These are phyloP conservation scores for Malus orientalis DNA, from an alignment of 306 rosid genomes.

Conservation along the genomic window DNA sequence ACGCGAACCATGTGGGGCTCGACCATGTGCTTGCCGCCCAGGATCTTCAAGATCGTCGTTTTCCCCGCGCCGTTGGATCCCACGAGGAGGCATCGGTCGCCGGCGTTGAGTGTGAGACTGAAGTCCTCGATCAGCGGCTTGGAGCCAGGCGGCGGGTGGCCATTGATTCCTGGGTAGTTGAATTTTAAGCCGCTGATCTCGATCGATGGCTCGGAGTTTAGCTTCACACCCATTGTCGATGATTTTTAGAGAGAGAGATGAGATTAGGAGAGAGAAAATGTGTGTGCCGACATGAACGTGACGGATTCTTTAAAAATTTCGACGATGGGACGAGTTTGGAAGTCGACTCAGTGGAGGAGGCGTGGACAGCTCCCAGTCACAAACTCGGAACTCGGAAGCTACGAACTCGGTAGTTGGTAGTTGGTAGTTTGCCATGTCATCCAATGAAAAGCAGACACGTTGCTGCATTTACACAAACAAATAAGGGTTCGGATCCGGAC, in stretches of 20 bases:
- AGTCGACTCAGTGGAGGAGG: background rate
- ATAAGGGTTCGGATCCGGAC: too few species aligned
- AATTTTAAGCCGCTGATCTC: constrained; percentile 57
- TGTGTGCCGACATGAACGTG: background rate
- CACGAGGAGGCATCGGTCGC: constrained; percentile 80
- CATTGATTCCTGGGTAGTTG: constrained; percentile 92
- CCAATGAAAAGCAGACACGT: background rate
- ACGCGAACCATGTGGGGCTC: constrained; percentile 85
- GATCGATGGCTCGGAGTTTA: constrained; percentile 29
- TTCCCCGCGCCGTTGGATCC: constrained; percentile 98
- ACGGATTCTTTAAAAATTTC: background rate
- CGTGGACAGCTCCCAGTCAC: constrained; percentile 2
- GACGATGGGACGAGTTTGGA: background rate
- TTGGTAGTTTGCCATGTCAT: background rate
- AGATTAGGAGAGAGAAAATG: background rate
- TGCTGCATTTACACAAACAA: background rate
- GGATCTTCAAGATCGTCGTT: constrained; percentile 74
- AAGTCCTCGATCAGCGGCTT: constrained; percentile 70
- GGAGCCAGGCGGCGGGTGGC: constrained; percentile 86
- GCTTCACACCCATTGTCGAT: constrained; percentile 24
- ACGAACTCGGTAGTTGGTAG: background rate
- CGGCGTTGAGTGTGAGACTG: constrained; percentile 56
- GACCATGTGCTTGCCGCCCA: constrained; percentile 95
- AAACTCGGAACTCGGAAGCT: background rate
- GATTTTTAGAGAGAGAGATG: background rate